Evolutionary conservation across 805 yeast species (phyloP), one percentile per base, ranked within the genome.

Genomic region (Candida sanyiensis): DNA sequence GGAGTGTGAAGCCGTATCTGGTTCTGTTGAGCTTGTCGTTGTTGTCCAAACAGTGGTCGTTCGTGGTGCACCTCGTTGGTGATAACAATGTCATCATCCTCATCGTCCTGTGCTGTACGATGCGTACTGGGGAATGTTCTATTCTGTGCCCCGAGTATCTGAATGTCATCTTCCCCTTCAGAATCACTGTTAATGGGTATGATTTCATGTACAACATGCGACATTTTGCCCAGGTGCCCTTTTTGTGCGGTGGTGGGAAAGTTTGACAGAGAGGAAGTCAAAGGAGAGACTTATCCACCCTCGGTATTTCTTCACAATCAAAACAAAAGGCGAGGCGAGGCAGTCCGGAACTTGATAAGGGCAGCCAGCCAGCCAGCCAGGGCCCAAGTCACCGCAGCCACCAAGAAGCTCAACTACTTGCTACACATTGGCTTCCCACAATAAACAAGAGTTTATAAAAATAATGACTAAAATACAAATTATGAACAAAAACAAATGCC

Each of bases 401-500:
- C 25, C 8, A 22, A 8, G 25, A 22, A 22, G 25, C 10, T 22
- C 25, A 8, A 22, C 11, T 11, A 8, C 25, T 11, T 8, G 11
- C 11, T 8, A 11, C 11, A 22, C 25, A 22, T 8, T 22, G 17
- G 9, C 25, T n/a, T 20, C 24, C 16, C 8, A 37, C 18, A 15
- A 35, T 35, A n/a, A n/a, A n/a, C n/a, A 26, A 25, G 36, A 25
- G 25, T 28, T 29, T 16, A 21, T 32, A 31, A 35, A 34, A 30
- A 18, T 32, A 27, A 41, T 34, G 41, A 37, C 40, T 41, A 41
- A 41, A 41, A 41, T 35, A 41, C 39, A 41, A 38, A 27, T 40
- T 37, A 40, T 36, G 28, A 37, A 43, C 29, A 20, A 35, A 38
- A 38, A 33, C 32, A 24, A 28, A 33, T n/a, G 15, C 33, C 27